phyloP scores from a whole-genome alignment of 1,284 basidiomycete species.

The Ceratobasidium sp. region DNA sequence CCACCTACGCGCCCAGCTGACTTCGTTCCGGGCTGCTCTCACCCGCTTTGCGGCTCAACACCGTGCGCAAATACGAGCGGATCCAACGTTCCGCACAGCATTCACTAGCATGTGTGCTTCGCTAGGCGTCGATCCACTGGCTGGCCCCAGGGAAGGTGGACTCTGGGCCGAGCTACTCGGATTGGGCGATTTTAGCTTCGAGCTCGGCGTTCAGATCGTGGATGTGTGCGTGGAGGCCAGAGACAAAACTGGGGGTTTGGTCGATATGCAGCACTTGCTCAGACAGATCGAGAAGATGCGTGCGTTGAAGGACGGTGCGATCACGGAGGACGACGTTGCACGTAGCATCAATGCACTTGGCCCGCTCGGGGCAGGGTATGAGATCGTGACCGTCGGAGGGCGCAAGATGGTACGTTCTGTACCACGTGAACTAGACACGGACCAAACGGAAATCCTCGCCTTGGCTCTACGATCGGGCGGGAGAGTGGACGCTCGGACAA shows the following conservation, averaged over 20 bases:
- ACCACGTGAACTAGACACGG: slow-evolving; percentile 80
- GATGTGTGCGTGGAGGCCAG: slow-evolving; percentile 93
- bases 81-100: slow-evolving; percentile 88
- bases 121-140: slow-evolving; percentile 94
- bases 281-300: slow-evolving; percentile 79
- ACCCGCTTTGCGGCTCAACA: slow-evolving; percentile 83
- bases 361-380: slow-evolving; percentile 89
- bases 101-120: slow-evolving; percentile 97
- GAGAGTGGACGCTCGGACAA: slow-evolving; percentile 62
- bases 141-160: slow-evolving; percentile 81
- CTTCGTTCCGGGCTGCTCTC: slow-evolving; percentile 83
- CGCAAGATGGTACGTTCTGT: slow-evolving; percentile 75
- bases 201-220: slow-evolving; percentile 95
- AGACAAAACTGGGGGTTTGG: slow-evolving; percentile 88
- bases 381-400: slow-evolving; percentile 72
- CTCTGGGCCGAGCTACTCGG: slow-evolving; percentile 91
- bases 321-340: slow-evolving; percentile 85
- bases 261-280: slow-evolving; percentile 87
- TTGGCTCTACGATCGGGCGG: slow-evolving; percentile 75
- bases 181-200: slow-evolving; percentile 91
- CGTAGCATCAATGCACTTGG: slow-evolving; percentile 87
- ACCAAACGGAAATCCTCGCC: slow-evolving; percentile 77
- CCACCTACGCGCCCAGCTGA: slow-evolving; percentile 81
- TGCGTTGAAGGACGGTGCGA: slow-evolving; percentile 54
- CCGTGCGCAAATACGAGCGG: slow-evolving; percentile 81